Evolutionary conservation across 2,329 filamentous ascomycete species (phyloP).

Genomic region (Alternaria dauci): DNA sequence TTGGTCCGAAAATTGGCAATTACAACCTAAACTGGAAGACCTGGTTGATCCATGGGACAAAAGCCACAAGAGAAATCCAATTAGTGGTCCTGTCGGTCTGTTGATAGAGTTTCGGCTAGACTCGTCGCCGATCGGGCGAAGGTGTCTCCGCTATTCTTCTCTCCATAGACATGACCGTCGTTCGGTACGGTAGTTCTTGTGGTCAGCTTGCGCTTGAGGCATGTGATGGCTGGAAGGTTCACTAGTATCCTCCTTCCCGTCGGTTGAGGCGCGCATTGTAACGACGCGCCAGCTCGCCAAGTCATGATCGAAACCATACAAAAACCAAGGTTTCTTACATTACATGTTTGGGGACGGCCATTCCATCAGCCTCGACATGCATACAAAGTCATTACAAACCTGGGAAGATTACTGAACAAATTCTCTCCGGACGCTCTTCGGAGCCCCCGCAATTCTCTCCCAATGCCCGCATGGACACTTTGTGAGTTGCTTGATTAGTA

Average conservation of each 20-base stretch:
- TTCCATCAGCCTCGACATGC: not conserved
- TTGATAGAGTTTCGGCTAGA: conserved; percentile 1
- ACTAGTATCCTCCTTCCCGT: not conserved
- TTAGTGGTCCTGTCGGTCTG: not conserved
- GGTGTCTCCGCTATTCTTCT: not conserved
- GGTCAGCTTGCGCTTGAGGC: not conserved
- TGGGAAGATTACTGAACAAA: conserved; percentile 2
- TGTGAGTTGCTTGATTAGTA: not conserved
- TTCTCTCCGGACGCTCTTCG: not conserved
- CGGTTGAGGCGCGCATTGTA: not conserved
- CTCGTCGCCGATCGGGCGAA: conserved; percentile 1
- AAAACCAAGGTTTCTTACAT: not conserved
- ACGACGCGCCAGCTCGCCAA: not conserved
- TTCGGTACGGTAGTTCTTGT: not conserved
- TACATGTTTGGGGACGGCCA: not conserved
- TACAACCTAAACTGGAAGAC: not conserved
- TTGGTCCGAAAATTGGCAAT: not conserved
- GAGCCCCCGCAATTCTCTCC: not conserved
- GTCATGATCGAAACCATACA: not conserved
- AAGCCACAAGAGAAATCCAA: not conserved
- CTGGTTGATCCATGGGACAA: not conserved
- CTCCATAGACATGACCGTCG: not conserved
- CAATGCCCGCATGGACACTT: not conserved
- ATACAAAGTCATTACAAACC: too few species aligned
- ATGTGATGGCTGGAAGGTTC: not conserved